These are phyloP conservation scores for Lecanicillium sp. DNA, from an alignment of 2,329 filamentous ascomycete species.

Conservation along the genomic window DNA sequence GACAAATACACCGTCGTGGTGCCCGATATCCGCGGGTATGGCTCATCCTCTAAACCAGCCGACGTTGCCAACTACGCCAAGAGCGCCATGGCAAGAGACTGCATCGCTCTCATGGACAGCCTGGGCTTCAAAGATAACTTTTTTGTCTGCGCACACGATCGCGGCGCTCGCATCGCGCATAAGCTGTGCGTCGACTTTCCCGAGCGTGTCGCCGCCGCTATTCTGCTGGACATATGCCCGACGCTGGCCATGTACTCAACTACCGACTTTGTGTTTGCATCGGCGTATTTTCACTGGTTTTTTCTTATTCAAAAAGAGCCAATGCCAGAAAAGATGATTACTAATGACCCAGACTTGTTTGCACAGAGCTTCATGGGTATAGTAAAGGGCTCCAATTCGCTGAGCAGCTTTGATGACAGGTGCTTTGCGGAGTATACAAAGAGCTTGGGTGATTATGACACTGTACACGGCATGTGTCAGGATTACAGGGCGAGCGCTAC, in stretches of 20 bases:
- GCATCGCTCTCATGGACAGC: slow-evolving; percentile 33
- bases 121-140: slow-evolving; percentile 30
- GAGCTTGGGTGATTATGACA: slow-evolving; percentile 29
- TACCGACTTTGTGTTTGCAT: slow-evolving; percentile 32
- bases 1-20: slow-evolving; percentile 33
- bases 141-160: slow-evolving; percentile 47
- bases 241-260: slow-evolving; percentile 44
- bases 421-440: slow-evolving; percentile 32
- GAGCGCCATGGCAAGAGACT: slow-evolving; percentile 39
- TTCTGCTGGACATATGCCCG: slow-evolving; percentile 46
- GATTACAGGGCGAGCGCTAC: slow-evolving; percentile 43
- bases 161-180: slow-evolving; percentile 47
- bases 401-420: slow-evolving; percentile 22
- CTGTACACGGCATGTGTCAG: slow-evolving; percentile 42
- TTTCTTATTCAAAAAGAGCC: slow-evolving; percentile 45
- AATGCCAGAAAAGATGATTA: slow-evolving; percentile 40
- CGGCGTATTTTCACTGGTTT: slow-evolving; percentile 51
- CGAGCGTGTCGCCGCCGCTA: slow-evolving; percentile 28
- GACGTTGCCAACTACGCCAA: slow-evolving; percentile 32
- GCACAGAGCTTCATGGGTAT: slow-evolving; percentile 33
- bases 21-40: slow-evolving; percentile 44
- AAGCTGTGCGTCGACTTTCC: slow-evolving; percentile 41
- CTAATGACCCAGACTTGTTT: slow-evolving; percentile 27
- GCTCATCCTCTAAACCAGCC: slow-evolving; percentile 36
- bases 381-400: slow-evolving; percentile 21